These are phyloP conservation scores for Tagetes erecta DNA, from an alignment of 129 eudicot species.

Conservation along the genomic window DNA sequence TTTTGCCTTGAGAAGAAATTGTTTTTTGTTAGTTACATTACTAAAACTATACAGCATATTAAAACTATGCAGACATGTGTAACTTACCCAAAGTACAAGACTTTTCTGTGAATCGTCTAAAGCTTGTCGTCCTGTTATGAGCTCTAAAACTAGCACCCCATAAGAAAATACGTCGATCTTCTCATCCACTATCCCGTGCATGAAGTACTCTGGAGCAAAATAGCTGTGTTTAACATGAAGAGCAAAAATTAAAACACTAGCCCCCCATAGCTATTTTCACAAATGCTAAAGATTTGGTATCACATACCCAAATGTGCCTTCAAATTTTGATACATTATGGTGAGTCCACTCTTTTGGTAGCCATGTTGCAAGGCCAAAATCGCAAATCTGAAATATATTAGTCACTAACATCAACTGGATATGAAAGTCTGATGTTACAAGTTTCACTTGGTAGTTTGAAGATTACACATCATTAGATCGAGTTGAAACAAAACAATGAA, in stretches of 20 bases:
- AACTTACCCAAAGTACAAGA: slow-evolving; percentile 71
- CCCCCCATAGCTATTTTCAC: not conserved
- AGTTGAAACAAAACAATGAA: not conserved
- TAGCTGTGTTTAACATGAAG: slow-evolving; percentile 50
- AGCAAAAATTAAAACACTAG: slow-evolving; percentile 6
- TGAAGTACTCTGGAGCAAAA: slow-evolving; percentile 73
- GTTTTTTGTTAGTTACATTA: not conserved
- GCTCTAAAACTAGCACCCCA: slow-evolving; percentile 77
- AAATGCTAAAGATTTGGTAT: slow-evolving; percentile 3
- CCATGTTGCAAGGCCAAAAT: slow-evolving; percentile 94
- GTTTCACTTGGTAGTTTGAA: not conserved
- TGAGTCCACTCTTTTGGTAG: slow-evolving; percentile 81
- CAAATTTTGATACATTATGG: slow-evolving; percentile 60
- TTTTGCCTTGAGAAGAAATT: slow-evolving; percentile 52
- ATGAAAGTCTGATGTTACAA: not conserved
- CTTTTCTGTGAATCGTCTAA: slow-evolving; percentile 61
- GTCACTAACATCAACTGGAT: slow-evolving; percentile 11
- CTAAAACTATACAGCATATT: slow-evolving; percentile 5
- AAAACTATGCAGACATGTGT: not conserved
- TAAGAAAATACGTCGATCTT: slow-evolving; percentile 72
- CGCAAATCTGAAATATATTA: slow-evolving; percentile 61
- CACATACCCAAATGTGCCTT: slow-evolving; percentile 93
- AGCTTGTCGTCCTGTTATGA: slow-evolving; percentile 70
- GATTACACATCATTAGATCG: not conserved
- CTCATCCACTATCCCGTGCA: slow-evolving; percentile 88